Conservation (phyloP, 2,329 filamentous ascomycete genomes). For the Remersonia thermophila region DNA sequence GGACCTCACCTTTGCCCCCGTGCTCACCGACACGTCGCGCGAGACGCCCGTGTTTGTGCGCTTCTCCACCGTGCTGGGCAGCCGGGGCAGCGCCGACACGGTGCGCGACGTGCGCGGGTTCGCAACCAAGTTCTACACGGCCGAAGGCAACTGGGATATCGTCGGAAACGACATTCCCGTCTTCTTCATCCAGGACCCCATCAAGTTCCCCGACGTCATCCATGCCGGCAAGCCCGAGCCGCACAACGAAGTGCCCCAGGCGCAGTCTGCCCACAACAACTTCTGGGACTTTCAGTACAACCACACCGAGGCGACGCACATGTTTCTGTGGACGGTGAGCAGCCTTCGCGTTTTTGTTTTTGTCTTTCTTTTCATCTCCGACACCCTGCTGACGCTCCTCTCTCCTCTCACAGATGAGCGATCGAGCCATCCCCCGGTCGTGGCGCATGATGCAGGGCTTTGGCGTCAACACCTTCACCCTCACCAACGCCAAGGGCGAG, state of each 20-base stretch:
- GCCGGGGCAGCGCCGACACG: constrained; percentile 64
- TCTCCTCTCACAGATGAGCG: constrained; percentile 42
- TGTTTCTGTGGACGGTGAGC: constrained; percentile 69
- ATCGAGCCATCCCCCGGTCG: constrained; percentile 59
- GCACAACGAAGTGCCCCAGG: constrained; percentile 58
- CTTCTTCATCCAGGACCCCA: constrained; percentile 64
- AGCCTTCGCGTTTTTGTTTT: constrained; percentile 18
- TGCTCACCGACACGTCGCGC: constrained; percentile 26
- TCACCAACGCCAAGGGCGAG: constrained; percentile 56
- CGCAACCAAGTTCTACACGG: constrained; percentile 64
- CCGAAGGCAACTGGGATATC: constrained; percentile 66
- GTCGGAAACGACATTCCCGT: constrained; percentile 65
- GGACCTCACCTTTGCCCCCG: constrained; percentile 49
- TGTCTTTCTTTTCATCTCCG: background rate
- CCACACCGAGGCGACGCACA: constrained; percentile 62
- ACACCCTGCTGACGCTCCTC: background rate
- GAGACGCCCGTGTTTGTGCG: constrained; percentile 57
- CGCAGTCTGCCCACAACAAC: constrained; percentile 58
- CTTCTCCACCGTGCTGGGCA: constrained; percentile 69
- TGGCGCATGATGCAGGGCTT: constrained; percentile 82
- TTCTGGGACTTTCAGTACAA: constrained; percentile 64
- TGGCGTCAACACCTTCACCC: constrained; percentile 66
- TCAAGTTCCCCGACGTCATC: constrained; percentile 60
- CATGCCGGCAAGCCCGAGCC: constrained; percentile 57
- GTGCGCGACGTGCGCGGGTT: constrained; percentile 77